Evolutionary conservation across 1,139 yeast genomes (phyloP).

Genomic region (Taphrina populina): DNA sequence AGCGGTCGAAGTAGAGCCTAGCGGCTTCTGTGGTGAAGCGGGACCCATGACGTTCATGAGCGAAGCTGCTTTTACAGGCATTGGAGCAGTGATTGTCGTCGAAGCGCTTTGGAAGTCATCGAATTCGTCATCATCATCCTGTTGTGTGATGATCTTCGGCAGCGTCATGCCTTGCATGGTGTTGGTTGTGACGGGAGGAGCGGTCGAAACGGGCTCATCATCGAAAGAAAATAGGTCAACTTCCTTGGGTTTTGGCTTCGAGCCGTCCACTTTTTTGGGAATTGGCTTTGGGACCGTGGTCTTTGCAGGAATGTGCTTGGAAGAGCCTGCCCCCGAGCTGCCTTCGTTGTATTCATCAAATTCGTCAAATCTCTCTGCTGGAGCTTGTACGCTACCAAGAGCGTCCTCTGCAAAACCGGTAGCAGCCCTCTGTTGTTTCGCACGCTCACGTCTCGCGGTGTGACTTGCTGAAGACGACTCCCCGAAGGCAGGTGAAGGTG

Average conservation of each 20-base stretch:
- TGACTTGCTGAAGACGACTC: slow-evolving; percentile 25
- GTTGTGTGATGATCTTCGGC: slow-evolving; percentile 39
- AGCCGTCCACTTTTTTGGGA: slow-evolving; percentile 42
- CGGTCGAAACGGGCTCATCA: slow-evolving; percentile 63
- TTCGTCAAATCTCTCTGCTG: slow-evolving; percentile 61
- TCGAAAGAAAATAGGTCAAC: slow-evolving; percentile 59
- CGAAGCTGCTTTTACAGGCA: slow-evolving; percentile 25
- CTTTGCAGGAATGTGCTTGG: slow-evolving; percentile 4
- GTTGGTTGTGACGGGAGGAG: slow-evolving; percentile 41
- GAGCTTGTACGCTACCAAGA: slow-evolving; percentile 39
- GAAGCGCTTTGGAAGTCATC: slow-evolving; percentile 89
- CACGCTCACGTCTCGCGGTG: slow-evolving; percentile 23
- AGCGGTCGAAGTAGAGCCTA: not conserved
- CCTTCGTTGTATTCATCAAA: slow-evolving; percentile 54
- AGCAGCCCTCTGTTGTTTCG: slow-evolving; percentile 33
- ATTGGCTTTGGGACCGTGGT: slow-evolving; percentile 33
- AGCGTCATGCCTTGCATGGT: slow-evolving; percentile 40
- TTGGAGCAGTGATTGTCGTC: slow-evolving; percentile 41
- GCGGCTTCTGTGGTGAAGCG: slow-evolving; percentile 31
- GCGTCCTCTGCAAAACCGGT: slow-evolving; percentile 36
- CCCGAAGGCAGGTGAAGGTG: slow-evolving; percentile 21
- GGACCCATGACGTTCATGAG: slow-evolving; percentile 33
- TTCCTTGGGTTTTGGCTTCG: slow-evolving; percentile 45
- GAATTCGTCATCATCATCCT: slow-evolving; percentile 68
- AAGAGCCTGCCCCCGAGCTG: slow-evolving; percentile 35